Evolutionary conservation across 2,329 filamentous ascomycete genomes (phyloP), one percentile per base, ranked within the genome.

Genomic region (Colletotrichum lini): DNA sequence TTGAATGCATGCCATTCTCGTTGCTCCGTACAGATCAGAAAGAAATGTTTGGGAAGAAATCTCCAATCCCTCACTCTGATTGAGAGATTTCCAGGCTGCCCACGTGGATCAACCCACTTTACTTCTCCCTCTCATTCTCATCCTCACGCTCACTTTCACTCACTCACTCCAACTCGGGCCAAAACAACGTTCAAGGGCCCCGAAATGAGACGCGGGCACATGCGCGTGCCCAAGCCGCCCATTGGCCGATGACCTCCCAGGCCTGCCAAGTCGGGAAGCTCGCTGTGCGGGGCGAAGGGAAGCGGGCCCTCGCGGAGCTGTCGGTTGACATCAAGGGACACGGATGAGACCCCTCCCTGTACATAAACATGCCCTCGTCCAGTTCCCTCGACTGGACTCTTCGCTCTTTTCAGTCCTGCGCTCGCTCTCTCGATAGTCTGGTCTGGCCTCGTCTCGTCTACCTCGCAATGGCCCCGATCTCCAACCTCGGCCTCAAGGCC

Each of bases 261-360:
- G 57, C 57, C 23, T 57, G 50, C 68, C 68, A 50, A 63, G 68
- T 63, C 57, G 45, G 65, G 68, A 68, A 63, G 65, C 68, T 63
- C 45, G 10, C 4, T 10, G 30, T 53, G 68, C 56, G 52, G 68
- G 64, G 58, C 30, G 30, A 35, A 35, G 68, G 45, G 42, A 30
- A 18, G 30, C 45, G 38, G 47, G 47, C 45, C 12, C 26, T 1
- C 56, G 23, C 62, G 49, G 67, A 44, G 38, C 21, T 45, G 15
- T 30, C 42, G 56, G 49, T 45, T 10, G 18, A 16, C 21, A 23
- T 69, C n/a, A 21, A 40, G 18, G 62, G 30, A 30, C 35, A 21
- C 5, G 42, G 4, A 21, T 52, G 57, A 26, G 38, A 58, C 64
- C 8, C 44, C 21, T 57, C 49, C 42, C 10, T 50, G 3, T 59